Percentiles rank a stretch among this genome's conserved stretches.
These are phyloP conservation scores for Globisporangium paroecandrum DNA, from an alignment of 352 stramenopile species.

Conservation along the genomic window DNA sequence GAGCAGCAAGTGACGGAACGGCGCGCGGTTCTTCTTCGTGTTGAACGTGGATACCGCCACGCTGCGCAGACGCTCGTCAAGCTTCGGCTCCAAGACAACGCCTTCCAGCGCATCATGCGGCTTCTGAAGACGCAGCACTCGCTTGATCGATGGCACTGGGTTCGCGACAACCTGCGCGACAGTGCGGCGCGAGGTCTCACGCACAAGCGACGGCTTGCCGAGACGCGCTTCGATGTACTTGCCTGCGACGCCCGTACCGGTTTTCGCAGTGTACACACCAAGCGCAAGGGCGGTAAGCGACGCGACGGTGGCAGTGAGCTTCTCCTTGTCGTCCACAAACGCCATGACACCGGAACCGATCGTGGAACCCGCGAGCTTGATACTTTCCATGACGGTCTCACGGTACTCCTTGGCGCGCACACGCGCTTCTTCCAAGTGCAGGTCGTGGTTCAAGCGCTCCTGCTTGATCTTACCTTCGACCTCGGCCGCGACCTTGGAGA, in stretches of 20 bases:
- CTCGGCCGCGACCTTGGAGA: constrained; percentile 95
- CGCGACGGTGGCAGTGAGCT: constrained; percentile 94
- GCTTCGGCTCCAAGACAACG: constrained; percentile 93
- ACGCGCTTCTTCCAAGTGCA: constrained; percentile 95
- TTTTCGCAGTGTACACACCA: constrained; percentile 95
- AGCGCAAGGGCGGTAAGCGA: constrained; percentile 93
- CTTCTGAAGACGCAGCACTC: constrained; percentile 85
- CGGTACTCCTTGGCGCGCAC: constrained; percentile 89
- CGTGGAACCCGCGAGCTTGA: constrained; percentile 93
- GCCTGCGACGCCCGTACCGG: constrained; percentile 90
- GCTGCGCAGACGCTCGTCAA: constrained; percentile 93
- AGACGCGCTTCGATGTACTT: constrained; percentile 96
- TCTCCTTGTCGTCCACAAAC: constrained; percentile 94
- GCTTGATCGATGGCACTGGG: constrained; percentile 86
- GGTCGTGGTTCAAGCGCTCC: constrained; percentile 98
- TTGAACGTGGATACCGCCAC: constrained; percentile 97
- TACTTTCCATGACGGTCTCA: constrained; percentile 95
- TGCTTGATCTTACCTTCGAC: constrained; percentile 94
- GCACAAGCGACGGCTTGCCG: constrained; percentile 96
- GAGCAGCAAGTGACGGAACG: constrained; percentile 97
- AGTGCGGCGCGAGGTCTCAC: constrained; percentile 94
- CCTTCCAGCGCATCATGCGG: constrained; percentile 92
- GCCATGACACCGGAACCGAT: constrained; percentile 90
- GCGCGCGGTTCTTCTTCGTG: constrained; percentile 98
- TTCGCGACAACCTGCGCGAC: constrained; percentile 76